Conservation (phyloP, 768 basidiomycete genomes). For the Lactarius indigo region DNA sequence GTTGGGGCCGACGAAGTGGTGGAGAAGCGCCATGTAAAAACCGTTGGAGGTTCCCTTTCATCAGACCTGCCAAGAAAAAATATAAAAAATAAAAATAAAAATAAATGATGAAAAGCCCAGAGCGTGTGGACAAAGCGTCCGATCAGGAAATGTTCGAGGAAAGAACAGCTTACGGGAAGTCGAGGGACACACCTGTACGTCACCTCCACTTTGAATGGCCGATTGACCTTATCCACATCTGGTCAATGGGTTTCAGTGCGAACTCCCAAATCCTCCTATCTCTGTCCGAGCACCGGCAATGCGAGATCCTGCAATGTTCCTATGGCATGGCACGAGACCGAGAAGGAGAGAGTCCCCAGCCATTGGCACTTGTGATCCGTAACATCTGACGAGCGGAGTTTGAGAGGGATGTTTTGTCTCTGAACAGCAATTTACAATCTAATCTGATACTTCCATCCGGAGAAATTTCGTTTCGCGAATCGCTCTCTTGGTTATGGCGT, state of each 20-base stretch:
- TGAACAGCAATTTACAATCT: background rate
- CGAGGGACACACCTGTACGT: background rate
- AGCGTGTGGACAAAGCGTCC: background rate
- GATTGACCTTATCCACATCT: background rate
- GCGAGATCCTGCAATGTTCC: background rate
- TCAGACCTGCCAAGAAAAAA: background rate
- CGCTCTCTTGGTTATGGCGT: no score
- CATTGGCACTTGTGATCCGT: background rate
- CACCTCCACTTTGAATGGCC: background rate
- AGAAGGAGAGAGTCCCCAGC: background rate
- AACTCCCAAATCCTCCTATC: background rate
- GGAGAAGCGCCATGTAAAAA: background rate
- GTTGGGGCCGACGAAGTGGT: background rate
- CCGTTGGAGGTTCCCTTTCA: background rate
- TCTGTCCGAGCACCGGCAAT: background rate
- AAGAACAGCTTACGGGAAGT: background rate
- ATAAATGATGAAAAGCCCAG: background rate
- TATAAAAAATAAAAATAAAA: background rate
- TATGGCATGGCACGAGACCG: background rate
- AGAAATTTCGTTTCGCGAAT: background rate
- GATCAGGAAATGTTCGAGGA: constrained; percentile 1
- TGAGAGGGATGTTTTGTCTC: background rate
- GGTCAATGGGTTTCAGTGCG: background rate
- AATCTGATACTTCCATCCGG: background rate
- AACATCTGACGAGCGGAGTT: background rate